phyloP scores from a whole-genome alignment of 768 basidiomycete genomes.

The Russula griseocarnosa region DNA sequence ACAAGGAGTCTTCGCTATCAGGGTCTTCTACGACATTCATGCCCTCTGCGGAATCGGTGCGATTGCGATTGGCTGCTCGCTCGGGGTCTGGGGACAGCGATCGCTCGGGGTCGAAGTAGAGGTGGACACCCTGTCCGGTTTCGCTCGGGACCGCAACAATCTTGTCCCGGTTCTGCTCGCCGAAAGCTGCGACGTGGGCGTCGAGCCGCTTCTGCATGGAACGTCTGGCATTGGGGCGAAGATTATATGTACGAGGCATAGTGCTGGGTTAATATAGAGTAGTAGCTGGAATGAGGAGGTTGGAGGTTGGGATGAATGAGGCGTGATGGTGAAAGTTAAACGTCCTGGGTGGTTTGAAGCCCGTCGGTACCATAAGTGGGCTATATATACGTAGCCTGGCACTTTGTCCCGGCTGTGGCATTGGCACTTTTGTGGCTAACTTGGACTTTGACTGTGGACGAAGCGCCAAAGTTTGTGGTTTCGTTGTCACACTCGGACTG shows the following conservation, averaged over 20 bases:
- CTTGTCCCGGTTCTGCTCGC: slow-evolving; percentile 12
- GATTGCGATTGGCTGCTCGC: neutral
- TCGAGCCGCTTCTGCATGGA: slow-evolving; percentile 8
- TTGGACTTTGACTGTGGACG: neutral
- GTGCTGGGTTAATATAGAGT: neutral
- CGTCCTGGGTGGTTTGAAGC: neutral
- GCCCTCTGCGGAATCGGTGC: neutral
- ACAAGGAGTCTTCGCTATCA: neutral
- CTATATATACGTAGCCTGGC: slow-evolving; percentile 1
- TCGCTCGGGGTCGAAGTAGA: slow-evolving; percentile 6
- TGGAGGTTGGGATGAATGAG: neutral
- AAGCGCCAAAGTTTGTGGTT: neutral
- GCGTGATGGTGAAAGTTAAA: neutral
- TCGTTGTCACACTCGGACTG: neutral
- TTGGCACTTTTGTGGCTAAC: neutral
- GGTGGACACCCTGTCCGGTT: slow-evolving; percentile 9
- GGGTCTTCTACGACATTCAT: neutral
- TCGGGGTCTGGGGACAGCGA: slow-evolving; percentile 1
- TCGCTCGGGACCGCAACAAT: slow-evolving; percentile 7
- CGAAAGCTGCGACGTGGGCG: slow-evolving; percentile 7
- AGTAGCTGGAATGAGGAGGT: neutral
- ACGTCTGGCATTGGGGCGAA: slow-evolving; percentile 11
- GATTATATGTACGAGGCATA: slow-evolving; percentile 12
- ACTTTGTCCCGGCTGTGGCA: neutral
- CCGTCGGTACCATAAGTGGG: neutral